These are phyloP conservation scores for Thraustotheca clavata DNA, from an alignment of 352 stramenopile species.

Conservation along the genomic window DNA sequence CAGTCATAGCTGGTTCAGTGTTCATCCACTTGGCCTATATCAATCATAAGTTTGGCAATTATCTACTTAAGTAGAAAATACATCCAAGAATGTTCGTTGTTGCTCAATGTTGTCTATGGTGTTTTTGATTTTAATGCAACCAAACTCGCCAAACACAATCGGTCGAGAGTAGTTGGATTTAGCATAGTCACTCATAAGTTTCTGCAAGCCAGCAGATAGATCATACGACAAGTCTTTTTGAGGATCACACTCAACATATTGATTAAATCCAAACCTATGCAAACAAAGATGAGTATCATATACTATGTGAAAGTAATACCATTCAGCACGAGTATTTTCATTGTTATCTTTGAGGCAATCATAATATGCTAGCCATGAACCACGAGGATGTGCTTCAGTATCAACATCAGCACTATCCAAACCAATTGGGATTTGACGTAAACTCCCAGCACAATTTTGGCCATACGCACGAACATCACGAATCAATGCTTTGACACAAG, in stretches of 20 bases:
- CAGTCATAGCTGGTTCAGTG: slow-evolving; percentile 59
- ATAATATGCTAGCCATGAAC: slow-evolving; percentile 64
- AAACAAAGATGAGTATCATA: too few relatives aligned
- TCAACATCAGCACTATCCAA: slow-evolving; percentile 60
- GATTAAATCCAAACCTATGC: slow-evolving; percentile 43
- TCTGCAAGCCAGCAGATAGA: slow-evolving; percentile 39
- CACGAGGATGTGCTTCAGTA: slow-evolving; percentile 30
- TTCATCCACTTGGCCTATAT: slow-evolving; percentile 81
- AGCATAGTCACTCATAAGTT: slow-evolving; percentile 51
- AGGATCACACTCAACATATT: slow-evolving; percentile 61
- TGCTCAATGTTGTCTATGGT: slow-evolving; percentile 53
- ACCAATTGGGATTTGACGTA: slow-evolving; percentile 60
- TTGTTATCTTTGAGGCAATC: slow-evolving; percentile 43
- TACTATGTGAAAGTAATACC: too few relatives aligned
- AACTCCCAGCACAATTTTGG: slow-evolving; percentile 27
- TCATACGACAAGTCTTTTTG: slow-evolving; percentile 34
- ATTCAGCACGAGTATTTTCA: slow-evolving; percentile 44
- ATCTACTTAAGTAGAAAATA: slow-evolving; percentile 15
- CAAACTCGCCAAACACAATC: slow-evolving; percentile 65
- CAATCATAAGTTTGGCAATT: not conserved
- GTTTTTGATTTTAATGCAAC: slow-evolving; percentile 51
- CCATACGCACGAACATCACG: slow-evolving; percentile 49
- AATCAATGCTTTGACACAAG: slow-evolving; percentile 63
- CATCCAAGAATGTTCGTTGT: slow-evolving; percentile 56
- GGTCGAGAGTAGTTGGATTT: slow-evolving; percentile 36